Conservation (phyloP, 495 filamentous ascomycete species). For the Penicillium egyptiacum region DNA sequence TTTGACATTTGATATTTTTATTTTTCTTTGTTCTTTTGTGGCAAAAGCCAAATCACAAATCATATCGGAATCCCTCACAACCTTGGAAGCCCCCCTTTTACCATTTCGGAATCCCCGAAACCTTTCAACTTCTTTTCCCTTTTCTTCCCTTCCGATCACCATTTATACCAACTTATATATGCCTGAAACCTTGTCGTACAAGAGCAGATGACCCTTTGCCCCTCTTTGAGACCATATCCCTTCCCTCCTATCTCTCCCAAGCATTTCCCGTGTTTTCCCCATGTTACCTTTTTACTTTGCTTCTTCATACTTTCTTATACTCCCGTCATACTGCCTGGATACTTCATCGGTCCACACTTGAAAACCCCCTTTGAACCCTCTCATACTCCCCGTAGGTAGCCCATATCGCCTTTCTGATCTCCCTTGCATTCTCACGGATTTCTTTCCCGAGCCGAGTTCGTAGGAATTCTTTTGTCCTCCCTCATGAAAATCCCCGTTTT, state of each 20-base stretch:
- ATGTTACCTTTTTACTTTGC: slow-evolving; percentile 6
- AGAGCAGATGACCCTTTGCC: slow-evolving; percentile 6
- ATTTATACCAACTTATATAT: not conserved
- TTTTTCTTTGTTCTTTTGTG: slow-evolving; percentile 18
- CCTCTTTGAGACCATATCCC: slow-evolving; percentile 2
- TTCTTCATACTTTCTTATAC: slow-evolving; percentile 7
- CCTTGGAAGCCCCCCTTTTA: slow-evolving; percentile 18
- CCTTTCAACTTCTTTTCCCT: not conserved
- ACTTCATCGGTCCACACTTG: not conserved
- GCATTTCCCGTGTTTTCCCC: slow-evolving; percentile 1
- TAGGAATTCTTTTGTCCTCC: not conserved
- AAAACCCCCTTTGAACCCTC: not conserved
- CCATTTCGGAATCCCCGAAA: slow-evolving; percentile 9
- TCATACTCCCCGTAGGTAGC: not conserved
- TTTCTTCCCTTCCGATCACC: not conserved
- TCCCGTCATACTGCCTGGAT: not conserved
- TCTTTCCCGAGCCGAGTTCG: not conserved
- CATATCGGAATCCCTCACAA: slow-evolving; percentile 10
- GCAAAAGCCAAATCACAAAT: slow-evolving; percentile 26
- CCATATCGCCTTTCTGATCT: not conserved
- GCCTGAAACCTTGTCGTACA: not conserved
- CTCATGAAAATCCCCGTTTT: not conserved
- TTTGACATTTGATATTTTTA: too few species aligned
- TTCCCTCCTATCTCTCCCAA: slow-evolving; percentile 2
- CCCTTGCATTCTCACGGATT: slow-evolving; percentile 4